Conservation (phyloP, 2,329 filamentous ascomycete genomes). For the Bipolaris victoriae region DNA sequence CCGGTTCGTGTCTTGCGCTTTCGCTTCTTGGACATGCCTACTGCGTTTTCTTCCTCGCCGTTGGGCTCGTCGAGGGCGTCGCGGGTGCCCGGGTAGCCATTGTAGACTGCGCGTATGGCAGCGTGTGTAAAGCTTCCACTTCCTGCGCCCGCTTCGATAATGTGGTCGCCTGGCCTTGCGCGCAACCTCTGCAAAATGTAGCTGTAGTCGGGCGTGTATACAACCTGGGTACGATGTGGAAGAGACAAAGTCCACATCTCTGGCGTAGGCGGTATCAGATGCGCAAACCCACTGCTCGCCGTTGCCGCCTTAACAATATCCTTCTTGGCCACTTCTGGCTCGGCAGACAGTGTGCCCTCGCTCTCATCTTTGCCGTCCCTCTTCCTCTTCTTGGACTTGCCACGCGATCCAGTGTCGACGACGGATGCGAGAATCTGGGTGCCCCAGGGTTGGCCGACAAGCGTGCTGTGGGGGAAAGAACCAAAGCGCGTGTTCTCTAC, state of each 20-base stretch:
- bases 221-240: conserved; percentile 83
- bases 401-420: conserved; percentile 90
- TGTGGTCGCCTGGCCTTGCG: conserved; percentile 71
- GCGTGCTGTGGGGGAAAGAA: conserved; percentile 64
- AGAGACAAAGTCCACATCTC: conserved; percentile 82
- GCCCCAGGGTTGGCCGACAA: conserved; percentile 81
- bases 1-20: conserved; percentile 56
- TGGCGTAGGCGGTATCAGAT: conserved; percentile 78
- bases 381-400: conserved; percentile 62
- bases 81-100: conserved; percentile 63
- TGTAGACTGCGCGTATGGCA: conserved; percentile 75
- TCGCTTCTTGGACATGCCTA: conserved; percentile 25
- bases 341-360: conserved; percentile 19
- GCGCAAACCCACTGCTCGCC: conserved; percentile 73
- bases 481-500: conserved; percentile 90
- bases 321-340: conserved; percentile 42
- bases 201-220: conserved; percentile 87
- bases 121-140: conserved; percentile 87
- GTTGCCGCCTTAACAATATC: conserved; percentile 50
- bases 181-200: conserved; percentile 80
- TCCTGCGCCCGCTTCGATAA: conserved; percentile 83
- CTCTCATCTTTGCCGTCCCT: conserved; percentile 48
- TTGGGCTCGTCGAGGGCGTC: conserved; percentile 13
- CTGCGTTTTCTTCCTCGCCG: conserved; percentile 42
- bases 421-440: conserved; percentile 88